Evolutionary conservation across 1,139 yeast species (phyloP).

Genomic region (Pichia sp.): DNA sequence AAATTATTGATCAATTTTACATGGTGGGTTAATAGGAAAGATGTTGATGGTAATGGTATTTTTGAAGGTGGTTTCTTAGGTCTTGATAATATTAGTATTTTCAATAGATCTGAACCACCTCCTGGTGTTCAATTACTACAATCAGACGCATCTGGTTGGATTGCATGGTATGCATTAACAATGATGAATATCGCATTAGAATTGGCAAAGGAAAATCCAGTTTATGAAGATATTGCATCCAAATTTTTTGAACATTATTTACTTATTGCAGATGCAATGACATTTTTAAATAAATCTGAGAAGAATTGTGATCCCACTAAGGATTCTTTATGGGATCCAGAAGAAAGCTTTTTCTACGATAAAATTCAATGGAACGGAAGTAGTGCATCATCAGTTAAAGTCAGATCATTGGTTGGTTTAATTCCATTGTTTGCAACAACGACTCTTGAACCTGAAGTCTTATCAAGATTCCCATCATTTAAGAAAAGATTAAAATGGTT

Average conservation of each 20-base stretch:
- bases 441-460: constrained; percentile 81
- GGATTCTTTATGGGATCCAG: constrained; percentile 83
- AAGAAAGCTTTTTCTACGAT: constrained; percentile 85
- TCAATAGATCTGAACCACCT: constrained; percentile 93
- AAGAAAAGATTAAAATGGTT: constrained; percentile 87
- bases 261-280: constrained; percentile 92
- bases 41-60: constrained; percentile 79
- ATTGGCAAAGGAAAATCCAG: constrained; percentile 77
- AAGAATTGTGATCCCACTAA: constrained; percentile 40
- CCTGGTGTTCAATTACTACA: constrained; percentile 91
- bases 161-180: constrained; percentile 89
- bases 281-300: constrained; percentile 48
- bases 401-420: constrained; percentile 85
- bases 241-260: constrained; percentile 93
- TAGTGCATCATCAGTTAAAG: constrained; percentile 68
- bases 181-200: constrained; percentile 94
- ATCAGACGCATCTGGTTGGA: constrained; percentile 98
- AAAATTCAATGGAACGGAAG: constrained; percentile 83
- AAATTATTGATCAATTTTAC: constrained; percentile 84
- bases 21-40: constrained; percentile 98
- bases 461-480: constrained; percentile 76
- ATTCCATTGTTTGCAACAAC: constrained; percentile 89
- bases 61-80: constrained; percentile 96
- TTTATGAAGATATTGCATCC: constrained; percentile 91
- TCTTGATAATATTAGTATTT: constrained; percentile 87